phyloP scores from a whole-genome alignment of 1,284 basidiomycete genomes.

The Sporisorium scitamineum region DNA sequence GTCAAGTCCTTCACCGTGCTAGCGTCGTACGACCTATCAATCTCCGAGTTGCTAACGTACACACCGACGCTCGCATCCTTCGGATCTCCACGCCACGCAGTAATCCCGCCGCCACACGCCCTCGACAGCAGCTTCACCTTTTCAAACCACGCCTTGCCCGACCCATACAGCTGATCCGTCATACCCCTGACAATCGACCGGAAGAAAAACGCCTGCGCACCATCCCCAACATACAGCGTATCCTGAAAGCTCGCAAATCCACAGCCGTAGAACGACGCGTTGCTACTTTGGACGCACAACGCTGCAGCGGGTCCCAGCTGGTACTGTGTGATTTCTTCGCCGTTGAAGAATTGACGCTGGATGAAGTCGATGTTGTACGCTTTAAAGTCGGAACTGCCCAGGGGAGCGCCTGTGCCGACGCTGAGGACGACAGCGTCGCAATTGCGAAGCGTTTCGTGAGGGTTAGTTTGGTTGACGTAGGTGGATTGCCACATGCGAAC shows the following conservation, averaged over 20 bases:
- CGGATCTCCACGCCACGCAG: conserved; percentile 44
- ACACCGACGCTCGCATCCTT: conserved; percentile 19
- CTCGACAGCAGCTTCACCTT: conserved; percentile 20
- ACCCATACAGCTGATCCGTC: conserved; percentile 46
- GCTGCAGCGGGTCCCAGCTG: conserved; percentile 42
- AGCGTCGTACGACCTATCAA: conserved; percentile 22
- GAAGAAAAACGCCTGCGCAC: conserved; percentile 29
- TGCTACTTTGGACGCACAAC: conserved; percentile 23
- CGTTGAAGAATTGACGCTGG: conserved; percentile 26
- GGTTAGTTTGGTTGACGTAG: conserved; percentile 42
- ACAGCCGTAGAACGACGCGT: conserved; percentile 40
- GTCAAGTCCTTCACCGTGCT: conserved; percentile 8
- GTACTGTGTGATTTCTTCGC: conserved; percentile 21
- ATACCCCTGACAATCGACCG: conserved; percentile 24
- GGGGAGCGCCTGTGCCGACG: conserved; percentile 18
- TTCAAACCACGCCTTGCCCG: conserved; percentile 46
- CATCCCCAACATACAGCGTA: conserved; percentile 25
- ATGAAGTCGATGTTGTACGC: conserved; percentile 47
- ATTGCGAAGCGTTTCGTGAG: conserved; percentile 8
- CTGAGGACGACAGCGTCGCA: conserved; percentile 36
- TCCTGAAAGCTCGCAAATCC: conserved; percentile 39
- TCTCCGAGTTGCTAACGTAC: conserved; percentile 35
- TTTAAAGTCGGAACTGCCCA: conserved; percentile 28
- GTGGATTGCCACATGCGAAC: conserved; percentile 40
- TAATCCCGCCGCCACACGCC: conserved; percentile 35